Evolutionary conservation across 2,329 filamentous ascomycete species (phyloP).

Genomic region (Trichoderma sp.): DNA sequence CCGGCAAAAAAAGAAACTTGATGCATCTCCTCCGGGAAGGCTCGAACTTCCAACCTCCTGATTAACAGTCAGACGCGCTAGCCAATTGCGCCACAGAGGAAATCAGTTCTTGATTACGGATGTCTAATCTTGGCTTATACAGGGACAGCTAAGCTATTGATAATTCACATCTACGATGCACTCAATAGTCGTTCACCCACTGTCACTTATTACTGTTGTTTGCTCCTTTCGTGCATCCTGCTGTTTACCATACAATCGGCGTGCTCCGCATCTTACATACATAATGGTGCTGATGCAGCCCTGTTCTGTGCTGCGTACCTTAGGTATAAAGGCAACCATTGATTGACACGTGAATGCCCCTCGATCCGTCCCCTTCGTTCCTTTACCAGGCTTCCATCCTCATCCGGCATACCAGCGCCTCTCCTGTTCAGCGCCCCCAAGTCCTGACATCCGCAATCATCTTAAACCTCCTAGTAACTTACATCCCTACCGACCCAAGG

Average conservation of each 20-base stretch:
- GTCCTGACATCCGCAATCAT: neutral
- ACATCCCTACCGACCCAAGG: neutral
- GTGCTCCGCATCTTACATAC: neutral
- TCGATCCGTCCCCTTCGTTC: neutral
- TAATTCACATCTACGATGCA: neutral
- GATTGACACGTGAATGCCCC: slow-evolving; percentile 19
- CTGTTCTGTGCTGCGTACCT: neutral
- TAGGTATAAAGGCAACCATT: neutral
- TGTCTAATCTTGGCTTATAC: neutral
- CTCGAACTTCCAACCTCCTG: slow-evolving; percentile 32
- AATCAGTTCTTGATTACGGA: neutral
- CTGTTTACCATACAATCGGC: neutral
- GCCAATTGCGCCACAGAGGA: slow-evolving; percentile 54
- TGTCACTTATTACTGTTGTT: neutral
- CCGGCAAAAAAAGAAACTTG: neutral
- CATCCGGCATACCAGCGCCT: neutral
- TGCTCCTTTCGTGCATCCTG: neutral
- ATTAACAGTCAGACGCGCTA: slow-evolving; percentile 63
- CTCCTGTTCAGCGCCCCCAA: neutral
- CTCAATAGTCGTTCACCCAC: neutral
- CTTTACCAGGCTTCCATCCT: neutral
- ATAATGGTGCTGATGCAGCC: neutral
- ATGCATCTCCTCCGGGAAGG: slow-evolving; percentile 29
- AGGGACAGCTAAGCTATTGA: fast-evolving
- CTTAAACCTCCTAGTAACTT: neutral